Evolutionary conservation across 2,329 filamentous ascomycete genomes (phyloP).

Genomic region (Aspergillus sp.): DNA sequence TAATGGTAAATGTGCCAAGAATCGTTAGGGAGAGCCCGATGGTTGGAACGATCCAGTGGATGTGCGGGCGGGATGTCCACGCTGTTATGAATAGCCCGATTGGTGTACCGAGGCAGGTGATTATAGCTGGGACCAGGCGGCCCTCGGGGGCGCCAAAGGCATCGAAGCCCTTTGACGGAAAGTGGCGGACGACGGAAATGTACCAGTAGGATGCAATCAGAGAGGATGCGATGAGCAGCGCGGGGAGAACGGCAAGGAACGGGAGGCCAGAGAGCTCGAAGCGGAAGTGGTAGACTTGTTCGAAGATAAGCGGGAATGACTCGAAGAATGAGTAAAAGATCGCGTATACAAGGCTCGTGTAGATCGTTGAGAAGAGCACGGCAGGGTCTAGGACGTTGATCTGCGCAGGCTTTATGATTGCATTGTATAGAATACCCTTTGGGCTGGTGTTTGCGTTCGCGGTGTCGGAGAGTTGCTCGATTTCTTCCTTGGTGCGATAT

Average conservation of each 20-base stretch:
- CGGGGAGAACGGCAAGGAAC: not conserved
- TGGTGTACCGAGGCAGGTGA: not conserved
- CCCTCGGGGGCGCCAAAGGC: not conserved
- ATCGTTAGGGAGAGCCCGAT: not conserved
- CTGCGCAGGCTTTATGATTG: constrained; percentile 2
- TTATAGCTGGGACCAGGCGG: not conserved
- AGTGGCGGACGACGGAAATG: not conserved
- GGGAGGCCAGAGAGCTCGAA: not conserved
- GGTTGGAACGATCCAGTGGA: not conserved
- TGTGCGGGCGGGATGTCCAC: not conserved
- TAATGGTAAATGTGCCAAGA: not conserved
- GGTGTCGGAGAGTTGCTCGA: not conserved
- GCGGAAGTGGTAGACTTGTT: not conserved
- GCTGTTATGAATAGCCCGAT: not conserved
- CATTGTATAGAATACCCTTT: constrained; percentile 1
- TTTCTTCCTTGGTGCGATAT: not conserved
- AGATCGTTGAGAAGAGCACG: constrained; percentile 7
- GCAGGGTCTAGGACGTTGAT: constrained; percentile 4
- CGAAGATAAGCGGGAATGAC: not conserved
- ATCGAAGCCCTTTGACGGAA: not conserved
- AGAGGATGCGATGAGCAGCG: not conserved
- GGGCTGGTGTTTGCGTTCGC: not conserved
- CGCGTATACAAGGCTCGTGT: constrained; percentile 5
- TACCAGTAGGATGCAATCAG: not conserved
- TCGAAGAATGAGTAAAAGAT: constrained; percentile 16